Percentiles rank a stretch among this genome's conserved stretches.
Evolutionary conservation across 805 yeast species (phyloP).

Genomic region (Candida arabinofermentans): DNA sequence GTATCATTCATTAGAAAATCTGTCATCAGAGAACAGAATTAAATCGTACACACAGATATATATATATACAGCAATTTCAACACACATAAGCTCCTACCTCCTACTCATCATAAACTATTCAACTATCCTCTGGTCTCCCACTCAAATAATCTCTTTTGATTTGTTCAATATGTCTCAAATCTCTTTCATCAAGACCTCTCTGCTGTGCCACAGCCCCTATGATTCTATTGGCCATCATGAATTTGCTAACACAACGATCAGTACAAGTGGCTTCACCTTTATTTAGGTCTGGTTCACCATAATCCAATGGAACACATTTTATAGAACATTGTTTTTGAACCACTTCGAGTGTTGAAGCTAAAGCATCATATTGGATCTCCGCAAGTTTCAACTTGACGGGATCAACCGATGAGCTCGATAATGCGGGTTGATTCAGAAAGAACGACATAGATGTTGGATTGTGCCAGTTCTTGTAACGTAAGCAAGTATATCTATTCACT

Average conservation of each 20-base stretch:
- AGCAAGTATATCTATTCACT: too few species aligned
- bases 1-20: background rate
- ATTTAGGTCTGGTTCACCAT: constrained; percentile 77
- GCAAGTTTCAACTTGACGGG: constrained; percentile 61
- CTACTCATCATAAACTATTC: background rate
- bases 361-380: constrained; percentile 63
- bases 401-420: constrained; percentile 46
- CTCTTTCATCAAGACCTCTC: constrained; percentile 43
- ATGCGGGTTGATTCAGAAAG: constrained; percentile 46
- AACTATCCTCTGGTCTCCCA: background rate
- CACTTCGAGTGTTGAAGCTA: constrained; percentile 43
- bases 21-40: background rate
- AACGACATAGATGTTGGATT: too few species aligned
- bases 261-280: constrained; percentile 82
- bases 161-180: constrained; percentile 27
- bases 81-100: too few species aligned
- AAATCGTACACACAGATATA: constrained; percentile 1
- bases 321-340: constrained; percentile 58
- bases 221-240: constrained; percentile 64
- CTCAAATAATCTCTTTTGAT: constrained; percentile 21
- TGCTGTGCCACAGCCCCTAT: constrained; percentile 51
- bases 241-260: constrained; percentile 84
- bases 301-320: constrained; percentile 84
- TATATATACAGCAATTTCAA: too few species aligned
- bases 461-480: too few species aligned